Percentiles rank a stretch among this genome's conserved stretches.
Conservation (phyloP, 2,329 filamentous ascomycete species). For the Aspergillus japonicus region DNA sequence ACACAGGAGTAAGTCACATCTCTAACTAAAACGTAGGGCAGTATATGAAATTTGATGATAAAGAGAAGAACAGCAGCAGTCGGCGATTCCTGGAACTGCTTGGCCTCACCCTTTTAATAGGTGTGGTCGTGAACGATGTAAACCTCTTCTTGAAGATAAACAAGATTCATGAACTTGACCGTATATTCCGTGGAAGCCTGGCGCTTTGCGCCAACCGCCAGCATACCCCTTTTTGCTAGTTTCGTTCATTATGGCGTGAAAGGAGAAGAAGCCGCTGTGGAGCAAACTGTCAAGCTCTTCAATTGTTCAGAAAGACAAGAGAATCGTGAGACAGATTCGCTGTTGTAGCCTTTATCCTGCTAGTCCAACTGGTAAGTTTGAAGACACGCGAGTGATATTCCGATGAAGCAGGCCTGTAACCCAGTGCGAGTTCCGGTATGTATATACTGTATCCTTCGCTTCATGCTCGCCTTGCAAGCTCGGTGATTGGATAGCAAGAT, state of each 20-base stretch:
- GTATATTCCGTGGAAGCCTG: not conserved
- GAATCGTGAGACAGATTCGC: not conserved
- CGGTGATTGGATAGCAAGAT: too few relatives aligned
- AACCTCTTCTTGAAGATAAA: not conserved
- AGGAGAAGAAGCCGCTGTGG: not conserved
- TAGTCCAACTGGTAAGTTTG: too few relatives aligned
- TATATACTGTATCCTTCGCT: not conserved
- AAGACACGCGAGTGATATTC: too few relatives aligned
- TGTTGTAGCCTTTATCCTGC: too few relatives aligned
- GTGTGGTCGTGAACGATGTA: not conserved
- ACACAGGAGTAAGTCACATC: not conserved
- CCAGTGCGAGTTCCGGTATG: not conserved
- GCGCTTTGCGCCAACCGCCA: not conserved
- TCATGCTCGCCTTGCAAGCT: too few relatives aligned
- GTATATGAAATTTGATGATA: not conserved
- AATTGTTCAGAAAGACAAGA: not conserved
- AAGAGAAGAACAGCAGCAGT: not conserved
- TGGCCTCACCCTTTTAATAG: not conserved
- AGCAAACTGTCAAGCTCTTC: not conserved
- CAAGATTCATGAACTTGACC: not conserved
- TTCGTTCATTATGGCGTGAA: not conserved
- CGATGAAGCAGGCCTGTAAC: too few relatives aligned
- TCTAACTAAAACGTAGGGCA: not conserved
- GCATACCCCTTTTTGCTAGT: not conserved
- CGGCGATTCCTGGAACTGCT: not conserved